phyloP scores from a whole-genome alignment of 1,139 yeast genomes.

The Kodamaea alishanica region DNA sequence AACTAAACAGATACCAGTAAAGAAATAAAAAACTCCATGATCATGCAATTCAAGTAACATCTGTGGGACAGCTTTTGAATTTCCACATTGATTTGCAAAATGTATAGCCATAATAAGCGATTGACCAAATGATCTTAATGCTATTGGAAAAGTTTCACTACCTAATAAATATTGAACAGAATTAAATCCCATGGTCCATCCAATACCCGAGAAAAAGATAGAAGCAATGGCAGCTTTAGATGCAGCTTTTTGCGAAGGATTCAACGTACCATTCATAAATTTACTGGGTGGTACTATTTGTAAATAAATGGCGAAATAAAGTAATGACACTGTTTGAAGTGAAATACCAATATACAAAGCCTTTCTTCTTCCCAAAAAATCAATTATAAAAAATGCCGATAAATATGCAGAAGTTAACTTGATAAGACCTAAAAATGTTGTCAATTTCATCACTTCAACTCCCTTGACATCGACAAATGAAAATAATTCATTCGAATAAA shows the following conservation, averaged over 20 bases:
- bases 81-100: constrained; percentile 25
- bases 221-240: constrained; percentile 21
- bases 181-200: constrained; percentile 27
- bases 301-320: constrained; percentile 22
- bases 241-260: constrained; percentile 15
- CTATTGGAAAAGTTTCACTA: constrained; percentile 23
- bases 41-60: constrained; percentile 20
- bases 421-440: constrained; percentile 46
- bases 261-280: constrained; percentile 10
- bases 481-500: constrained; percentile 50
- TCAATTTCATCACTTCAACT: constrained; percentile 39
- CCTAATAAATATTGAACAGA: constrained; percentile 22
- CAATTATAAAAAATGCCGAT: constrained; percentile 43
- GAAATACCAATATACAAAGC: constrained; percentile 28
- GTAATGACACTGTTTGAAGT: constrained; percentile 15
- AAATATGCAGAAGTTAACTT: constrained; percentile 41
- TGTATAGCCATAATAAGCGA: constrained; percentile 23
- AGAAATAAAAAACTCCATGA: constrained; percentile 21
- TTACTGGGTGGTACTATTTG: constrained; percentile 20
- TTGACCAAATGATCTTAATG: constrained; percentile 22
- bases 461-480: constrained; percentile 43
- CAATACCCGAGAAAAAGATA: constrained; percentile 20
- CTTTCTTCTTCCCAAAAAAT: constrained; percentile 44
- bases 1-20: constrained; percentile 15
- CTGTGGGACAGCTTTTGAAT: constrained; percentile 23